Evolutionary conservation across 2,329 filamentous ascomycete species (phyloP).

Genomic region (Cladorrhinum sp.): DNA sequence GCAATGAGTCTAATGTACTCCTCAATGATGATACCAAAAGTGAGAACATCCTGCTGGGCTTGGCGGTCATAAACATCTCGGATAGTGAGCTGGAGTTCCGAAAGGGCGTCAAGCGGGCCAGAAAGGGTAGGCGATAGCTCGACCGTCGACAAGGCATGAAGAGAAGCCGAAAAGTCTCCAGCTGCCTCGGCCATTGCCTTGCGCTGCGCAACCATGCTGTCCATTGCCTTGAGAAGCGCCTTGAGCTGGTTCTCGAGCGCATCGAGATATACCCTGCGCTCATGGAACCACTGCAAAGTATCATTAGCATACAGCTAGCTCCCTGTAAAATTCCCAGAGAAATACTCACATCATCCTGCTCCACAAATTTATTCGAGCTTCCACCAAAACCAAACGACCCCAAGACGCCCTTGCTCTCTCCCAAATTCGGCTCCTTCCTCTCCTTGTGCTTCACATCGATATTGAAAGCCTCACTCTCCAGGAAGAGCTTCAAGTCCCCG

Average conservation of each 20-base stretch:
- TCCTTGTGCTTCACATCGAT: slow-evolving; percentile 98
- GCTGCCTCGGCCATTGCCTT: slow-evolving; percentile 93
- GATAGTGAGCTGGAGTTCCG: slow-evolving; percentile 90
- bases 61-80: slow-evolving; percentile 94
- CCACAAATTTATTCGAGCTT: slow-evolving; percentile 82
- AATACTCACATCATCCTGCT: slow-evolving; percentile 83
- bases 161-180: slow-evolving; percentile 85
- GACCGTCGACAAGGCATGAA: slow-evolving; percentile 89
- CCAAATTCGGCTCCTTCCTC: slow-evolving; percentile 77
- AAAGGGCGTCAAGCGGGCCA: slow-evolving; percentile 83
- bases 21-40: slow-evolving; percentile 94
- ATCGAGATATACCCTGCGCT: slow-evolving; percentile 90
- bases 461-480: slow-evolving; percentile 95
- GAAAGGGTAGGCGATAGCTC: slow-evolving; percentile 88
- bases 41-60: slow-evolving; percentile 93
- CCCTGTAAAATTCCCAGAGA: neutral
- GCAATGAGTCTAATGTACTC: slow-evolving; percentile 97
- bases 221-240: slow-evolving; percentile 73
- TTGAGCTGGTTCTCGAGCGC: slow-evolving; percentile 33
- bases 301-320: neutral
- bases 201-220: slow-evolving; percentile 85
- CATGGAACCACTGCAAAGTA: slow-evolving; percentile 80
- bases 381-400: slow-evolving; percentile 79
- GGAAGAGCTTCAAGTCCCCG: slow-evolving; percentile 88
- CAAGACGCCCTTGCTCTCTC: slow-evolving; percentile 91